These are phyloP conservation scores for Mycena polygramma DNA, from an alignment of 768 basidiomycete genomes.

Conservation along the genomic window DNA sequence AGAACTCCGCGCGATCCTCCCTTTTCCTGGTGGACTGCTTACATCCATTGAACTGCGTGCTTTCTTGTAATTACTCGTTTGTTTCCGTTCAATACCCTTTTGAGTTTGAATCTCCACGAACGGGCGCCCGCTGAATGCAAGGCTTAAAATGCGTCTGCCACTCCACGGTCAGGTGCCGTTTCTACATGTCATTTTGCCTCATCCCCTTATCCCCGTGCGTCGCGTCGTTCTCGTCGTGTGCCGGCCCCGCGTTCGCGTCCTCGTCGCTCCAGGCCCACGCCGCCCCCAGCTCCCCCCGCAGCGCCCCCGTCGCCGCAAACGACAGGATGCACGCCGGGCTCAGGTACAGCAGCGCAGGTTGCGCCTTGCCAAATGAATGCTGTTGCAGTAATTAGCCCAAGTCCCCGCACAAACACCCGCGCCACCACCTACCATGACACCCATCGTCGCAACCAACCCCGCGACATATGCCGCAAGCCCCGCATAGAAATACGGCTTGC, in stretches of 20 bases:
- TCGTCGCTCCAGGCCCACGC: conserved; percentile 83
- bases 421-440: conserved; percentile 69
- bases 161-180: neutral
- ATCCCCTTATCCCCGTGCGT: neutral
- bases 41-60: too few species aligned
- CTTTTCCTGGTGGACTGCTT: too few species aligned
- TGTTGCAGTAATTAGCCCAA: conserved; percentile 9
- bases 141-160: too few species aligned
- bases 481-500: conserved; percentile 83
- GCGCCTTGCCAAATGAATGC: conserved; percentile 78
- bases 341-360: conserved; percentile 94
- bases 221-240: neutral
- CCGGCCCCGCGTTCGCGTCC: conserved; percentile 18
- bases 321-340: conserved; percentile 85
- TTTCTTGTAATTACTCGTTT: too few species aligned
- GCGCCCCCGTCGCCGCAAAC: conserved; percentile 68
- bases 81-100: too few species aligned
- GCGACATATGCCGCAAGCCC: conserved; percentile 77
- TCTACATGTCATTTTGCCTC: conserved; percentile 4
- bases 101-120: too few species aligned
- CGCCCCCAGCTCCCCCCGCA: conserved; percentile 76
- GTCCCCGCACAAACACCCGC: neutral
- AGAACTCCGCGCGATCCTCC: too few species aligned
- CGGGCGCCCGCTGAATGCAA: too few species aligned
- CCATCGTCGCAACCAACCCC: conserved; percentile 83